These are phyloP conservation scores for Berberis vulgaris DNA, from an alignment of 164 flowering plant species.

Conservation along the genomic window DNA sequence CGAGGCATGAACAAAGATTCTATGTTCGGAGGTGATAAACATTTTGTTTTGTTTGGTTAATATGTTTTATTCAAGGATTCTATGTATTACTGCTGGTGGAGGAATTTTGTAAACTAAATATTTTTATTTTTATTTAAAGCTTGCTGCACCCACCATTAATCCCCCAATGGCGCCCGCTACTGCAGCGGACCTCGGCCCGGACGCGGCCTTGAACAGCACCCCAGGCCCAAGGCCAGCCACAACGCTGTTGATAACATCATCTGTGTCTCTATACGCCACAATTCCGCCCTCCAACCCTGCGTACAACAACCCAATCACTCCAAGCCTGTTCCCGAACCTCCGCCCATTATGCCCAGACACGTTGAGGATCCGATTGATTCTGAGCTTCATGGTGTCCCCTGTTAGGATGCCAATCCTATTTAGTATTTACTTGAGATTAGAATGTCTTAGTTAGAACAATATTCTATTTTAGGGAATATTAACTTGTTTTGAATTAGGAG, in stretches of 20 bases:
- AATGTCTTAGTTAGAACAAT: too few relatives aligned
- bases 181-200: not conserved
- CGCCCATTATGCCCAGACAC: not conserved
- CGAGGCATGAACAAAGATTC: too few relatives aligned
- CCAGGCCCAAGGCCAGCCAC: not conserved
- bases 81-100: too few relatives aligned
- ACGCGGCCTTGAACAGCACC: not conserved
- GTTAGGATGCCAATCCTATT: too few relatives aligned
- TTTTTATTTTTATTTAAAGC: too few relatives aligned
- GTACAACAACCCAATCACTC: not conserved
- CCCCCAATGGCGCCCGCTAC: not conserved
- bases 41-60: too few relatives aligned
- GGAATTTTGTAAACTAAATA: too few relatives aligned
- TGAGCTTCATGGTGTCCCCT: not conserved
- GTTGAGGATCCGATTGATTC: not conserved
- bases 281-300: not conserved
- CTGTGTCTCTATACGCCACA: not conserved
- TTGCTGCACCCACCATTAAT: slow-evolving; percentile 3
- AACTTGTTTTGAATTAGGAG: too few relatives aligned
- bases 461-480: too few relatives aligned
- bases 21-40: too few relatives aligned
- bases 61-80: too few relatives aligned
- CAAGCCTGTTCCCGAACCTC: not conserved
- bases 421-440: too few relatives aligned
- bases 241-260: not conserved